A percentile compares a stretch with the other conserved stretches of the same genome.
Conservation (phyloP, 345 rosid species). For the Populus davidiana region DNA sequence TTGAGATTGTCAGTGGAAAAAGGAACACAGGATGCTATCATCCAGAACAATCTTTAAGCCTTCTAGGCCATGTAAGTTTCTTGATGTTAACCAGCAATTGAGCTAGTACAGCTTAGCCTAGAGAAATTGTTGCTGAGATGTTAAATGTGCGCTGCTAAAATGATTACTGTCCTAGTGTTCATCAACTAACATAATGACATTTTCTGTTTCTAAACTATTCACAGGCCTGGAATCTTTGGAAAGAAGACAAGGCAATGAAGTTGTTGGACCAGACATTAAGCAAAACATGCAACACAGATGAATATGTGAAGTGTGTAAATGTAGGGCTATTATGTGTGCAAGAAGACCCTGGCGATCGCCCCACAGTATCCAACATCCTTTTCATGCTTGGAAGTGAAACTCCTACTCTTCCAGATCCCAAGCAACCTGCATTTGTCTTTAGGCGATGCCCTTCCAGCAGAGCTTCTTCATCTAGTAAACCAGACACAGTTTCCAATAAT, state of each 20-base stretch:
- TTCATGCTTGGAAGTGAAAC: slow-evolving; percentile 20
- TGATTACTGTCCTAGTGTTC: no score
- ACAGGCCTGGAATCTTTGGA: slow-evolving; percentile 26
- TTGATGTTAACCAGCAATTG: no score
- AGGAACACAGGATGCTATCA: slow-evolving; percentile 23
- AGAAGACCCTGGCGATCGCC: slow-evolving; percentile 24
- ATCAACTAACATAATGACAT: no score
- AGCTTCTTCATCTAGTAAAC: slow-evolving; percentile 47
- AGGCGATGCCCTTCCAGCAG: slow-evolving; percentile 34
- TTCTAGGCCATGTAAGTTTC: slow-evolving; percentile 19
- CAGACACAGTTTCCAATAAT: slow-evolving; percentile 45
- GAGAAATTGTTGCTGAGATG: no score
- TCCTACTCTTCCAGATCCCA: slow-evolving; percentile 12
- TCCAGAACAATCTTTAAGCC: slow-evolving; percentile 8
- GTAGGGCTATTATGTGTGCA: slow-evolving; percentile 20
- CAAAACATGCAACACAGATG: slow-evolving; percentile 9
- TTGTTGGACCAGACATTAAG: slow-evolving; percentile 5
- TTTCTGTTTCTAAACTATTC: neutral
- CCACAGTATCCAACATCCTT: slow-evolving; percentile 8
- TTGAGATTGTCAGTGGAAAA: slow-evolving; percentile 23
- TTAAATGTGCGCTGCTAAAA: neutral
- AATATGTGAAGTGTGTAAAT: slow-evolving; percentile 14
- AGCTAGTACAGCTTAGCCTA: no score
- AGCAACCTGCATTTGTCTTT: slow-evolving; percentile 16
- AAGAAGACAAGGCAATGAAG: slow-evolving; percentile 19